Evolutionary conservation across 176 grass and related monocot species (phyloP).

Genomic region (Pontederia paniculata): DNA sequence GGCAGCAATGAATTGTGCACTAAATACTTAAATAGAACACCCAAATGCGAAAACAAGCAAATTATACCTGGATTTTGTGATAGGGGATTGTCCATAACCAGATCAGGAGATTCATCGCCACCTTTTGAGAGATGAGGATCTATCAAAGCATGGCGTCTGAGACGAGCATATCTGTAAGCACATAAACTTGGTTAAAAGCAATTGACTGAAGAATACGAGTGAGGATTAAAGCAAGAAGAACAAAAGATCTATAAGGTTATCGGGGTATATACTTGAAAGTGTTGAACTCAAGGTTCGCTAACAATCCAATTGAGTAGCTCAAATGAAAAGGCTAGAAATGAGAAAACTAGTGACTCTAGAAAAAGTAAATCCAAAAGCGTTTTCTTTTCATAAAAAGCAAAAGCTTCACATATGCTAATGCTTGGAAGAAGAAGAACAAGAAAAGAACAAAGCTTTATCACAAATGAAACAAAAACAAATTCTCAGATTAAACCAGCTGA

Average conservation of each 20-base stretch:
- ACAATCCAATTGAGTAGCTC: no score
- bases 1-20: no score
- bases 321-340: no score
- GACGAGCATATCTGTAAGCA: slow-evolving; percentile 53
- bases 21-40: no score
- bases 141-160: slow-evolving; percentile 52
- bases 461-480: background rate
- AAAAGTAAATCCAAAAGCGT: no score
- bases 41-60: background rate
- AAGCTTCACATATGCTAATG: no score
- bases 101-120: slow-evolving; percentile 42
- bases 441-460: no score
- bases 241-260: no score
- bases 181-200: background rate
- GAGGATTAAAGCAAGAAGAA: slow-evolving; percentile 3
- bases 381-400: no score
- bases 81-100: slow-evolving; percentile 69
- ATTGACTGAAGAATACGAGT: background rate
- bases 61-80: slow-evolving; percentile 81
- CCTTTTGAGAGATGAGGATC: slow-evolving; percentile 59
- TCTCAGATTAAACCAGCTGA: background rate
- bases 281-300: no score
- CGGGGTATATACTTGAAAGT: background rate
- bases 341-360: no score
- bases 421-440: no score